These are phyloP conservation scores for Mortierella sp. DNA, from an alignment of 371 early-diverging fungal species.

Conservation along the genomic window DNA sequence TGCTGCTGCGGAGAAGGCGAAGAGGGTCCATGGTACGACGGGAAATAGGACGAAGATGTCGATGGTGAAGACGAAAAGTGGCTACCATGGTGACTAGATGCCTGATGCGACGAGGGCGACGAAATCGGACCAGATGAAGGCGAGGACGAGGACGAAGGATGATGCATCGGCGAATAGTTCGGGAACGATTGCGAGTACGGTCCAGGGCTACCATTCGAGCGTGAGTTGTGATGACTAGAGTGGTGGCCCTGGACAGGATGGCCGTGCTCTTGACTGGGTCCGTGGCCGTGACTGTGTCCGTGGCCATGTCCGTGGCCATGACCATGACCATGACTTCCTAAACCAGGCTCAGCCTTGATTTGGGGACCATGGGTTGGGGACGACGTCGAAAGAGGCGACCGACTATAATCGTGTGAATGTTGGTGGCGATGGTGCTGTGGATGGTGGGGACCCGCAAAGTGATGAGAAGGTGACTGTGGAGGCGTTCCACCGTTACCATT, in stretches of 20 bases:
- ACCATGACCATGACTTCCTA: conserved; percentile 22
- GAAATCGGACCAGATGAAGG: conserved; percentile 16
- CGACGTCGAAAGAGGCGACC: conserved; percentile 33
- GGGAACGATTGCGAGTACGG: conserved; percentile 51
- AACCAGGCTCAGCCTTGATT: not conserved
- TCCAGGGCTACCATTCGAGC: conserved; percentile 22
- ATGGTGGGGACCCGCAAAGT: conserved; percentile 10
- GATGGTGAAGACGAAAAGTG: conserved; percentile 1
- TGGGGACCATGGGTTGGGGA: conserved; percentile 15
- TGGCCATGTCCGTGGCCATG: conserved; percentile 1
- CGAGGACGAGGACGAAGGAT: conserved; percentile 32
- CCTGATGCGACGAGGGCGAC: not conserved
- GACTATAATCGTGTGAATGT: conserved; percentile 40
- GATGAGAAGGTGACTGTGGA: conserved; percentile 9
- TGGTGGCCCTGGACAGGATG: conserved; percentile 10
- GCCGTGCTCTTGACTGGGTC: conserved; percentile 13
- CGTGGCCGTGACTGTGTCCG: conserved; percentile 11
- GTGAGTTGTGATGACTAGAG: conserved; percentile 30
- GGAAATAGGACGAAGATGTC: conserved; percentile 19
- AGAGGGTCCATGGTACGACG: conserved; percentile 9
- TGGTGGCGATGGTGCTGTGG: conserved; percentile 34
- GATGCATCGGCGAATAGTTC: conserved; percentile 32
- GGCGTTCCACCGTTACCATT: conserved; percentile 18
- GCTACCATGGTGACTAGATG: not conserved
- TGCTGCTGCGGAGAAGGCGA: conserved; percentile 9